Evolutionary conservation across 441 rosid species (phyloP).

Genomic region (Rhodomyrtus psidioides): DNA sequence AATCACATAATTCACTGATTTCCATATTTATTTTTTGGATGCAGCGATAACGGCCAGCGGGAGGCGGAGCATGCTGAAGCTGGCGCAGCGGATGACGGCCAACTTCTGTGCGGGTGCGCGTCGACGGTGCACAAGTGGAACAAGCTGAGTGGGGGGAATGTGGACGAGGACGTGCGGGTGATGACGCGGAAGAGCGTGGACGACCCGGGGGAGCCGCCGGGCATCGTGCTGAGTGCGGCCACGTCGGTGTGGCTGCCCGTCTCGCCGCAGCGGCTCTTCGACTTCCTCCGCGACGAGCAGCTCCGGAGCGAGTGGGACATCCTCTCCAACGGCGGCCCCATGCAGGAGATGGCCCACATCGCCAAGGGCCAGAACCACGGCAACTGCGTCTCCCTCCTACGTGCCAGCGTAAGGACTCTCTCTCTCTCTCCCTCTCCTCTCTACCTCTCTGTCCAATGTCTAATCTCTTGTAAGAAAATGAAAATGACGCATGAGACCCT

Average conservation of each 20-base stretch:
- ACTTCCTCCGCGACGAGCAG: slow-evolving; percentile 80
- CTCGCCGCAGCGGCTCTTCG: slow-evolving; percentile 70
- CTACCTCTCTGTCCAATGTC: background rate
- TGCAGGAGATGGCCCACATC: slow-evolving; percentile 93
- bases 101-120: slow-evolving; percentile 89
- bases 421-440: rapidly evolving
- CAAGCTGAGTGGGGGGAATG: slow-evolving; percentile 68
- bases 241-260: slow-evolving; percentile 93
- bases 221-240: slow-evolving; percentile 78
- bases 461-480: background rate
- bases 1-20: background rate
- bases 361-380: slow-evolving; percentile 90
- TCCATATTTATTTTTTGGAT: background rate
- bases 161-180: slow-evolving; percentile 74
- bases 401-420: slow-evolving; percentile 30
- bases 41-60: slow-evolving; percentile 66
- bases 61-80: slow-evolving; percentile 81
- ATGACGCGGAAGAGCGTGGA: slow-evolving; percentile 83
- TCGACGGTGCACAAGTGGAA: slow-evolving; percentile 76
- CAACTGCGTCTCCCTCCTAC: slow-evolving; percentile 87
- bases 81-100: slow-evolving; percentile 85
- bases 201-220: slow-evolving; percentile 92
- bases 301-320: slow-evolving; percentile 94
- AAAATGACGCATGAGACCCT: background rate
- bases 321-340: slow-evolving; percentile 80